phyloP scores from a whole-genome alignment of 1,284 basidiomycete genomes.

The Agroathelia rolfsii region DNA sequence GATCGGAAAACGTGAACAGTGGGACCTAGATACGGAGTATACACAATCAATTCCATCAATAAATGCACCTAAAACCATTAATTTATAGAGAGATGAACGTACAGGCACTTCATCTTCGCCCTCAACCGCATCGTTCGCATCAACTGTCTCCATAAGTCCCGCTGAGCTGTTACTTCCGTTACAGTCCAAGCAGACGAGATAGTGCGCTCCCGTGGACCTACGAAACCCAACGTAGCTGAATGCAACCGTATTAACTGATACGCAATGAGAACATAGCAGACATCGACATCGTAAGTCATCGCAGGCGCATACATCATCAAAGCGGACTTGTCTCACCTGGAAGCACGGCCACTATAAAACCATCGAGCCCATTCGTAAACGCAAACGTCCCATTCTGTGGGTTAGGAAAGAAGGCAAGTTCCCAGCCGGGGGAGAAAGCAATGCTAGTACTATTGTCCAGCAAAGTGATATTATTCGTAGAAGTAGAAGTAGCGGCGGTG shows the following conservation, averaged over 20 bases:
- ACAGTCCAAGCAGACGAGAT: slow-evolving; percentile 14
- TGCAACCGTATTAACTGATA: slow-evolving; percentile 8
- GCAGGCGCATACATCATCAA: slow-evolving; percentile 13
- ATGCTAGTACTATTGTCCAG: slow-evolving; percentile 5
- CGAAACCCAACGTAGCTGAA: slow-evolving; percentile 13
- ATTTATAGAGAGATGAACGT: not conserved
- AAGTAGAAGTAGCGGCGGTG: slow-evolving; percentile 2
- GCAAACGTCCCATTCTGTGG: slow-evolving; percentile 6
- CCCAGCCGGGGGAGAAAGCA: slow-evolving; percentile 11
- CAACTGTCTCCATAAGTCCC: slow-evolving; percentile 9
- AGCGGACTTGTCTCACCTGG: slow-evolving; percentile 15
- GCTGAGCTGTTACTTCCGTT: not conserved
- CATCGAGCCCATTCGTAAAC: slow-evolving; percentile 7
- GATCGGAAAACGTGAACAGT: slow-evolving; percentile 16
- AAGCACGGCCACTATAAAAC: slow-evolving; percentile 7
- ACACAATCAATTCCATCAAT: too few relatives aligned
- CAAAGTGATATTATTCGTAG: slow-evolving; percentile 7
- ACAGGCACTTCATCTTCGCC: slow-evolving; percentile 10
- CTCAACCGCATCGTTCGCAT: slow-evolving; percentile 10
- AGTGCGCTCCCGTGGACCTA: slow-evolving; percentile 10
- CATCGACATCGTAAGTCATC: too few relatives aligned
- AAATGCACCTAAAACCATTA: slow-evolving; percentile 1
- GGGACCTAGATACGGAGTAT: slow-evolving; percentile 11
- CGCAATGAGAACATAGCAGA: too few relatives aligned
- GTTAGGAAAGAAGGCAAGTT: slow-evolving; percentile 1